Evolutionary conservation across 2,329 filamentous ascomycete species (phyloP).

Genomic region (Bipolaris oryzae): DNA sequence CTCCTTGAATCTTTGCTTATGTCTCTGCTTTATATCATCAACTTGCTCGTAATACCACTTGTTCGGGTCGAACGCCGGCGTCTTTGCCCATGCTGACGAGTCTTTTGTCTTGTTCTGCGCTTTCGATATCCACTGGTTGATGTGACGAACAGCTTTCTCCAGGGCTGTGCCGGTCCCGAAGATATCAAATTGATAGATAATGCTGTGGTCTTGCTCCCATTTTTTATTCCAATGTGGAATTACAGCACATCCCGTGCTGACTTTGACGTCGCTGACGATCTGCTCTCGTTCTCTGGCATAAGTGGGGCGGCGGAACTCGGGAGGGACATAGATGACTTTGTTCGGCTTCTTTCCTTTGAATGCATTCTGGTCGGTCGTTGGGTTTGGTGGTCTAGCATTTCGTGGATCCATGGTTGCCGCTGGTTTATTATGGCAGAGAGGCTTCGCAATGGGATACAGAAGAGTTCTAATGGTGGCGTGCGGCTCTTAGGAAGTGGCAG

Average conservation of each 20-base stretch:
- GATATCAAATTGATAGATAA: slow-evolving; percentile 33
- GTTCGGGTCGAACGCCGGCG: slow-evolving; percentile 26
- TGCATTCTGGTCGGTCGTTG: background rate
- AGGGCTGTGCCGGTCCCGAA: slow-evolving; percentile 26
- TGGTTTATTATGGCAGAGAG: background rate
- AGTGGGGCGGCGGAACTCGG: slow-evolving; percentile 24
- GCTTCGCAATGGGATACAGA: background rate
- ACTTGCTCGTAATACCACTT: slow-evolving; percentile 34
- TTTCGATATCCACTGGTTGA: slow-evolving; percentile 41
- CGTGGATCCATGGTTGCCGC: background rate
- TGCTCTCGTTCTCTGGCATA: slow-evolving; percentile 20
- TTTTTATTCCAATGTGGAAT: slow-evolving; percentile 13
- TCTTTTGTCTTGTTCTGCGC: slow-evolving; percentile 25
- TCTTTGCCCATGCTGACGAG: slow-evolving; percentile 38
- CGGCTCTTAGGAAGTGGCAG: background rate
- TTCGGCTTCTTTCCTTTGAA: slow-evolving; percentile 21
- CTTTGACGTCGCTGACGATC: slow-evolving; percentile 23
- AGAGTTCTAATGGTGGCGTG: background rate
- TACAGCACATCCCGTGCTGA: slow-evolving; percentile 28
- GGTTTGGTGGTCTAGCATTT: background rate
- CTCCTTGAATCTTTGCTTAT: slow-evolving; percentile 29
- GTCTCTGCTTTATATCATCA: slow-evolving; percentile 20
- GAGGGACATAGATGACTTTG: slow-evolving; percentile 27
- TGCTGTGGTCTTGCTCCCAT: slow-evolving; percentile 1
- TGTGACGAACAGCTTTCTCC: slow-evolving; percentile 22